Percentiles rank a stretch among this genome's conserved stretches.
phyloP scores from a whole-genome alignment of 768 basidiomycete genomes.

The Tricholoma hemisulphureum region DNA sequence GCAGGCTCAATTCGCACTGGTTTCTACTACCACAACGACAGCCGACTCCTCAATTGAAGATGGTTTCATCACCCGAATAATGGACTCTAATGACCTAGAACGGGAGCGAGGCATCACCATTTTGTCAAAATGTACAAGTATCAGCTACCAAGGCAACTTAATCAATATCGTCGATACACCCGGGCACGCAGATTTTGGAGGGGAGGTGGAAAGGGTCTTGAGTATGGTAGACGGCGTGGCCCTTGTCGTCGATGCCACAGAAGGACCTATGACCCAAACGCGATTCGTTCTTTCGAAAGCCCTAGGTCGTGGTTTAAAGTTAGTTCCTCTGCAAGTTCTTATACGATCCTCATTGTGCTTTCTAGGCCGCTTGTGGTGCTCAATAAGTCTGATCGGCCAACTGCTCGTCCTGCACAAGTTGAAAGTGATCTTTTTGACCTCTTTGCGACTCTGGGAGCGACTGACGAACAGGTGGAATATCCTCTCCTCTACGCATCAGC shows the following conservation, averaged over 20 bases:
- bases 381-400: slow-evolving; percentile 49
- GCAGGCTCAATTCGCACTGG: slow-evolving; percentile 34
- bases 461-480: slow-evolving; percentile 52
- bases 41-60: slow-evolving; percentile 36
- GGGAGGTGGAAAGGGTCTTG: slow-evolving; percentile 59
- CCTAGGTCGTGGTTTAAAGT: slow-evolving; percentile 42
- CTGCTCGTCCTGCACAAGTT: slow-evolving; percentile 43
- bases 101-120: slow-evolving; percentile 62
- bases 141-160: slow-evolving; percentile 46
- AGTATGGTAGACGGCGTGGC: slow-evolving; percentile 63
- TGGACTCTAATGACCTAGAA: slow-evolving; percentile 56
- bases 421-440: slow-evolving; percentile 51
- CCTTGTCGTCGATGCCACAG: slow-evolving; percentile 58
- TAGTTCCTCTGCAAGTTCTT: slow-evolving; percentile 9
- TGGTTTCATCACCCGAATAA: slow-evolving; percentile 43
- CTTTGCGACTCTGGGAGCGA: slow-evolving; percentile 49
- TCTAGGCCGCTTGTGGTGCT: slow-evolving; percentile 46
- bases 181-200: slow-evolving; percentile 63
- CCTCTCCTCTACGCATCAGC: slow-evolving; percentile 51
- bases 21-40: slow-evolving; percentile 27
- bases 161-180: slow-evolving; percentile 64
- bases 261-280: slow-evolving; percentile 63
- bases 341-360: background rate
- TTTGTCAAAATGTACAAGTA: slow-evolving; percentile 56
- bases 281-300: slow-evolving; percentile 51